Conservation (phyloP, 495 filamentous ascomycete genomes). For the Penicillium silybi region DNA sequence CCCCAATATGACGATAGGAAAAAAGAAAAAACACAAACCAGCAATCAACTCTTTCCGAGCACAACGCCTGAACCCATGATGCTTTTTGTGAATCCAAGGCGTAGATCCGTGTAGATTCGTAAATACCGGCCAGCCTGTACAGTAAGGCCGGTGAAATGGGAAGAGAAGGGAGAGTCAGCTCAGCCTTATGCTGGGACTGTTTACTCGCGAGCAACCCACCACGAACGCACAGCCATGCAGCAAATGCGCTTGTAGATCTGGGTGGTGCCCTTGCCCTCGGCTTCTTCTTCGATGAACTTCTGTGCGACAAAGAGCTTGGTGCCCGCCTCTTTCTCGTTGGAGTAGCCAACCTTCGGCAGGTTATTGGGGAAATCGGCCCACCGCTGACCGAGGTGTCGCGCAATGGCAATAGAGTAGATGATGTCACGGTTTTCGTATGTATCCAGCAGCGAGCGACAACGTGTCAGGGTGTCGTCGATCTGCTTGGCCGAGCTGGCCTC, state of each 20-base stretch:
- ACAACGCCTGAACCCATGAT: constrained; percentile 29
- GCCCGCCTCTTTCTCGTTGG: constrained; percentile 66
- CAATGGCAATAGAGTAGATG: constrained; percentile 81
- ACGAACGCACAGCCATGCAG: constrained; percentile 62
- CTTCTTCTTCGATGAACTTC: constrained; percentile 74
- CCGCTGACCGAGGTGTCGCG: constrained; percentile 66
- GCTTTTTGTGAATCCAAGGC: constrained; percentile 12
- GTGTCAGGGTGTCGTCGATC: constrained; percentile 59
- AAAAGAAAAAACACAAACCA: constrained; percentile 1
- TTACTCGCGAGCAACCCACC: constrained; percentile 46
- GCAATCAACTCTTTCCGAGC: constrained; percentile 4
- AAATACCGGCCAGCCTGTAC: not conserved
- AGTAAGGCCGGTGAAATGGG: constrained; percentile 2
- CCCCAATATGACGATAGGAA: constrained; percentile 9
- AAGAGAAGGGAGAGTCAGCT: constrained; percentile 4
- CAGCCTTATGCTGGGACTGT: not conserved
- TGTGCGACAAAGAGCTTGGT: constrained; percentile 76
- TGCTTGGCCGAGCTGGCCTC: constrained; percentile 52
- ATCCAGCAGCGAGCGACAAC: constrained; percentile 65
- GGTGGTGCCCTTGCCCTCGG: constrained; percentile 65
- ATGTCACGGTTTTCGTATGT: constrained; percentile 87
- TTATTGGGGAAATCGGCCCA: constrained; percentile 61
- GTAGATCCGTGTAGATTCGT: constrained; percentile 1
- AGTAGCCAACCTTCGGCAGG: constrained; percentile 52
- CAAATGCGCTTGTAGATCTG: constrained; percentile 77